Percentiles rank a stretch among this genome's conserved stretches.
These are phyloP conservation scores for Candida michaelii DNA, from an alignment of 805 yeast species.

Conservation along the genomic window DNA sequence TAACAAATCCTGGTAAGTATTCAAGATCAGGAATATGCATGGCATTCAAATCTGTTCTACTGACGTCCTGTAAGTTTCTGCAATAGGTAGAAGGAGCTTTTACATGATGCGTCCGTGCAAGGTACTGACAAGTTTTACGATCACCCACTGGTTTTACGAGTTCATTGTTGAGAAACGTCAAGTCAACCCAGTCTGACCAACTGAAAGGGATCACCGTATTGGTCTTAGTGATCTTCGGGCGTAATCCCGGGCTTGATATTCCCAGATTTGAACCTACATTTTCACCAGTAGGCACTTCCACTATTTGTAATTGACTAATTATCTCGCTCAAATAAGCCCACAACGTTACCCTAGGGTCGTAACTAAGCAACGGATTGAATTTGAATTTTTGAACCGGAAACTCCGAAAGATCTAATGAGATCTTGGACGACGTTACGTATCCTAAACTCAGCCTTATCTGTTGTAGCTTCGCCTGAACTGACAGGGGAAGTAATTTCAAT, in stretches of 20 bases:
- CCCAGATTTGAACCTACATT: background rate
- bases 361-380: slow-evolving; percentile 14
- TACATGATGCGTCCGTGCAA: slow-evolving; percentile 17
- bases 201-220: slow-evolving; percentile 36
- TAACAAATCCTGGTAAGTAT: slow-evolving; percentile 43
- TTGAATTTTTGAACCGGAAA: background rate
- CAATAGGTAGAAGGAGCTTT: slow-evolving; percentile 29
- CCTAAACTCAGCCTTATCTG: slow-evolving; percentile 18
- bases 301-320: slow-evolving; percentile 15
- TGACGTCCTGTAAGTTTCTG: slow-evolving; percentile 18
- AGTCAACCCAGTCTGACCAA: slow-evolving; percentile 59
- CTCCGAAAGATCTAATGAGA: slow-evolving; percentile 11
- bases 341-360: slow-evolving; percentile 59
- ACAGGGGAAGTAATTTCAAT: slow-evolving; percentile 8
- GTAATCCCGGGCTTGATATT: background rate
- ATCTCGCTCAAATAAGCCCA: slow-evolving; percentile 48
- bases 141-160: slow-evolving; percentile 19
- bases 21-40: slow-evolving; percentile 22
- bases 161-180: slow-evolving; percentile 38
- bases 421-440: slow-evolving; percentile 13
- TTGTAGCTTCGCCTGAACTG: slow-evolving; percentile 25
- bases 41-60: slow-evolving; percentile 20
- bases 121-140: slow-evolving; percentile 23
- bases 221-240: slow-evolving; percentile 13
- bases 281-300: background rate